Evolutionary conservation across 169 alveolate species (phyloP).

Genomic region (Eimeria necatrix): DNA sequence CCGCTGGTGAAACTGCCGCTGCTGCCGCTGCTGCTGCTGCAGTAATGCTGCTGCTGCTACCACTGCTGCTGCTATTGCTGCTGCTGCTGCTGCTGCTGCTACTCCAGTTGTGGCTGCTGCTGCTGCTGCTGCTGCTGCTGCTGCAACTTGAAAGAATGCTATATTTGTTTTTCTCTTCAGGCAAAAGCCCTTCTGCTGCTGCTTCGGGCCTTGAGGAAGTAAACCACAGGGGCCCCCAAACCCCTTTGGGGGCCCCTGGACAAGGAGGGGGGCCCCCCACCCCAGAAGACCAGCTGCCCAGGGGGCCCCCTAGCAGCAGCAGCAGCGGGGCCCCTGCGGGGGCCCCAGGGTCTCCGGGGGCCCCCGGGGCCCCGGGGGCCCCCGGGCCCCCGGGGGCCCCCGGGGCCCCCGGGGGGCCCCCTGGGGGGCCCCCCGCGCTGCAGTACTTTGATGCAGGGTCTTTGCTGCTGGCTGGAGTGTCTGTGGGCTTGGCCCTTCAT

Average conservation of each 20-base stretch:
- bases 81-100: constrained; percentile 1
- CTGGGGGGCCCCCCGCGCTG: constrained; percentile 13
- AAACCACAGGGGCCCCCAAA: not conserved
- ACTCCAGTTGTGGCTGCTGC: not conserved
- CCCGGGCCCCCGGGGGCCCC: constrained; percentile 19
- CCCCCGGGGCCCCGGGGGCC: constrained; percentile 9
- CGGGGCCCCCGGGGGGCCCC: not conserved
- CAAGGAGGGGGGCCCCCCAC: not conserved
- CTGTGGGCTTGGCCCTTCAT: constrained; percentile 27
- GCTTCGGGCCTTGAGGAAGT: not conserved
- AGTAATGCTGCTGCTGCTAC: too few species aligned
- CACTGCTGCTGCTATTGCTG: not conserved
- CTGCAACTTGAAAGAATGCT: too few species aligned
- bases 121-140: too few species aligned
- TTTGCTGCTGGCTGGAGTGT: constrained; percentile 20
- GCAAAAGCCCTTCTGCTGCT: not conserved
- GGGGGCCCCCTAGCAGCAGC: not conserved
- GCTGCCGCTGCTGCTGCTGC: too few species aligned
- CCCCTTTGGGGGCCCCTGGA: constrained; percentile 26
- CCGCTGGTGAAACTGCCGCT: too few species aligned
- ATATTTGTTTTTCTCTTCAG: not conserved
- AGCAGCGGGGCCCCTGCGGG: constrained; percentile 1
- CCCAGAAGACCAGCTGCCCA: constrained; percentile 3
- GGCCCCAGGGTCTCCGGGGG: not conserved
- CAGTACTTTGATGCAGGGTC: constrained; percentile 10